Base-by-base conservation (phyloP, 192 early-diverging fungal species). In the Coemansia sp. region DNA sequence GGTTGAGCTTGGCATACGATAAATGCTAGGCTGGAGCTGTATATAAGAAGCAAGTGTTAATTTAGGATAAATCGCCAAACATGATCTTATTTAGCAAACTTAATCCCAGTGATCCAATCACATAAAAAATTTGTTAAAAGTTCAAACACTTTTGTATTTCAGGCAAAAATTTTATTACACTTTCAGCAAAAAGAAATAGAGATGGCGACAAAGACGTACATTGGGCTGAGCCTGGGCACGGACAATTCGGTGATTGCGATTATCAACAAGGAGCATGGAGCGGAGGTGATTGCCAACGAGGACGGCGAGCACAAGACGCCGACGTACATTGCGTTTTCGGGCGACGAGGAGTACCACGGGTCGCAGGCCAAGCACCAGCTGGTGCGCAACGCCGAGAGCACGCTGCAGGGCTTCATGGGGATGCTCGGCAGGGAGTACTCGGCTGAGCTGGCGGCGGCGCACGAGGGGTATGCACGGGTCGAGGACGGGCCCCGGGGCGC, bases 241-340 rank as follows among this genome's bases (percentile, higher is more conserved):
- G 83, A 88, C 74, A 90, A 90, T 77, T 90, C 90, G 50, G 88
- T 91, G 64, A 91, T 95, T 74, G 89, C 91, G 59, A 89, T 91
- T 71, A 85, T 92, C 61, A 89, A 86, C 72, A 93, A 91, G 77
- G 90, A 88, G 62, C 63, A 68, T 53, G 64, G 71, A 29, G 73
- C 90, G 31, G 93, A 95, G 59, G 88, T 91, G 62, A 96, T 98
- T 73, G 97, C 97, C 68, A 97, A 98, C 85, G 94, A 95, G 82
- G 97, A 98, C 69, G 97, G 97, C 76, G 94, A 96, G 84, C 85
- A 95, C 61, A 92, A 93, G 80, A 97, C 95, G 69, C 93, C 97
- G 38, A 88, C 93, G 39, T 91, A 90, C 75, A 90, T 97, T 65
- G 93, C 94, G 63, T 96, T 96, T 86, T 88, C 89, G 0, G 90